Percentiles rank a stretch among this genome's conserved stretches.
Evolutionary conservation across 345 rosid species (phyloP).

Genomic region (Geranium rotundifolium): DNA sequence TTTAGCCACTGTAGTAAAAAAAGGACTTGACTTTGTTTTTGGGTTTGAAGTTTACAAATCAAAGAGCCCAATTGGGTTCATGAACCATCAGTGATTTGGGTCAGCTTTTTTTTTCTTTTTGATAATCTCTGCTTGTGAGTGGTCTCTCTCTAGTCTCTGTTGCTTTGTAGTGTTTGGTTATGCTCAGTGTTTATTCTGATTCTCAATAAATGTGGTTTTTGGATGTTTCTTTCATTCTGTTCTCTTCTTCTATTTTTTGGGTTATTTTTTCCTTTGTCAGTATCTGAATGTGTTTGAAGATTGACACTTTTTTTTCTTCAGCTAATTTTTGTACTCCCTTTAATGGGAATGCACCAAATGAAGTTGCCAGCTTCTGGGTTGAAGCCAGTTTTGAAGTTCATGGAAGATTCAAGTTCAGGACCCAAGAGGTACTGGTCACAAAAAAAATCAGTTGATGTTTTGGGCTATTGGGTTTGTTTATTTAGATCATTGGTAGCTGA

Average conservation of each 20-base stretch:
- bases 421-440: constrained; percentile 33
- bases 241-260: constrained; percentile 14
- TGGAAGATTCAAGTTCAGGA: constrained; percentile 26
- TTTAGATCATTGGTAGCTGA: too few species aligned
- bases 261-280: constrained; percentile 17
- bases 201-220: constrained; percentile 29
- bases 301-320: constrained; percentile 19
- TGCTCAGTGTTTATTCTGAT: background rate
- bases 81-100: constrained; percentile 30
- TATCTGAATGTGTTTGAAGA: constrained; percentile 29
- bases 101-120: constrained; percentile 11
- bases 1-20: constrained; percentile 14
- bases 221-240: constrained; percentile 29
- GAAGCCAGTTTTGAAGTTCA: constrained; percentile 17
- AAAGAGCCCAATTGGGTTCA: constrained; percentile 6
- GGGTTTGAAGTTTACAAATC: constrained; percentile 1
- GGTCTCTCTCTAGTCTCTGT: background rate
- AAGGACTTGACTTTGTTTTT: constrained; percentile 5
- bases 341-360: constrained; percentile 16
- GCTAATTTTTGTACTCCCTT: constrained; percentile 5
- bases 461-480: too few species aligned
- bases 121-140: too few species aligned
- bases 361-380: constrained; percentile 25
- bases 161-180: constrained; percentile 15
- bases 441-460: too few species aligned